Conservation (phyloP, 1,284 basidiomycete genomes). For the Sutorius eximius region DNA sequence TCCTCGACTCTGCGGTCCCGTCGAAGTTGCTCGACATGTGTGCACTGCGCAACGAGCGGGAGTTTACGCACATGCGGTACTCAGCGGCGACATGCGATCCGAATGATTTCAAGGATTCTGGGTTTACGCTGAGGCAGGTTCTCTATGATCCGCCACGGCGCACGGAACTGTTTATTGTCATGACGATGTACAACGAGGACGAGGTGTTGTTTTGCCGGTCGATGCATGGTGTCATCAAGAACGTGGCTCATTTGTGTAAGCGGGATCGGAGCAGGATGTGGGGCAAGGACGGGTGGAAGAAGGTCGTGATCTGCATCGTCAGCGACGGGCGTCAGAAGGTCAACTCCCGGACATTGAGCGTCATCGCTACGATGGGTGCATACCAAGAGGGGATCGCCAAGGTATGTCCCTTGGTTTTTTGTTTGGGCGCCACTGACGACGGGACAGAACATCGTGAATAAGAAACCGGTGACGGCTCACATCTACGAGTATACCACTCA, state of each 20-base stretch:
- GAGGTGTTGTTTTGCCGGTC: constrained; percentile 79
- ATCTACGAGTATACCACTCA: constrained; percentile 95
- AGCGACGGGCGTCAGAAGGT: constrained; percentile 75
- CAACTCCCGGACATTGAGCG: constrained; percentile 81
- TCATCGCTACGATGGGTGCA: constrained; percentile 84
- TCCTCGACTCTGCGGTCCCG: constrained; percentile 85
- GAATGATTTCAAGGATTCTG: constrained; percentile 78
- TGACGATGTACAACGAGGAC: constrained; percentile 83
- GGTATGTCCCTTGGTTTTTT: constrained; percentile 37
- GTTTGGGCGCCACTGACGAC: background rate
- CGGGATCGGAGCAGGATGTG: constrained; percentile 86
- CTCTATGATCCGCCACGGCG: constrained; percentile 83
- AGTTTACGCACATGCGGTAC: constrained; percentile 95
- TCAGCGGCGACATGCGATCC: constrained; percentile 93
- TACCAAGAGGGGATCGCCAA: constrained; percentile 92
- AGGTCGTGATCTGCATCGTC: constrained; percentile 62
- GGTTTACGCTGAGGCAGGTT: constrained; percentile 79
- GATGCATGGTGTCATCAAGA: constrained; percentile 93
- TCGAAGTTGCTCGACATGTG: constrained; percentile 83
- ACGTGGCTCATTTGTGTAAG: constrained; percentile 80
- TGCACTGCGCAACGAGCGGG: constrained; percentile 71
- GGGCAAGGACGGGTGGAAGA: constrained; percentile 98
- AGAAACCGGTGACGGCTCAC: constrained; percentile 85
- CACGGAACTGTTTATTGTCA: constrained; percentile 84
- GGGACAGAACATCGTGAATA: constrained; percentile 75